Base-by-base conservation (phyloP, 495 filamentous ascomycete species). In the Penicillium manginii region DNA sequence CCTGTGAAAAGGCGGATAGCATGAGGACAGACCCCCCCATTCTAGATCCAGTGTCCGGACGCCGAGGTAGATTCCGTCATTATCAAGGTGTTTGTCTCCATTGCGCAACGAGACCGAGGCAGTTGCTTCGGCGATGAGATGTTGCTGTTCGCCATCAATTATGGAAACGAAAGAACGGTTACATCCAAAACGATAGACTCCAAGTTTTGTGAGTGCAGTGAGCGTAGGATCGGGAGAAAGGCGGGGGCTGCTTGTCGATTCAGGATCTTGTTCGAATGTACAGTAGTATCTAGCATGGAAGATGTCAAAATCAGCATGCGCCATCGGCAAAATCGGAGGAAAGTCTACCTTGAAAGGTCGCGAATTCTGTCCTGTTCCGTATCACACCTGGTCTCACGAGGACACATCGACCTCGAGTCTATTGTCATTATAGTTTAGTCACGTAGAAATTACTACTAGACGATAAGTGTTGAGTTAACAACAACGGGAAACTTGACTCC, bases 171-270 rank as follows among this genome's bases (percentile, higher is more conserved):
- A 74, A 9, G 71, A 75, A 5, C 81, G 80, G 37, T 73, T 73
- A 31, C 74, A 77, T 33, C 79, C 73, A 39, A 86, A 64, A 14
- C 82, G 78, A 52, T 82, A 76, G 35, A 80, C 71, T 0, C 82
- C 84, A n/a, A 89, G 71, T 66, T 89, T 85, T 9, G 84, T 77
- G 55, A 90, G 80, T 2, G 83, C 83, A 0, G 83, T 82, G 4
- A 90, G 70, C 18, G 79, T 79, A 7, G 80, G 76, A 59, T 90
- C 87, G 4, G 66, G 65, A 19, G 74, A 75, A 8, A 68, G 55
- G 8, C 52, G 51, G 18, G 43, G 32, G 18, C 23, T 55, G 45
- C 12, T n/a, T 35, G 22, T 21, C 32, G 45, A 45, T 37, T 47
- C 21, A 37, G 54, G 29, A 37, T 51, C 49, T 18, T 43, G 50